These are phyloP conservation scores for Lentinula aciculospora DNA, from an alignment of 768 basidiomycete species.

Conservation along the genomic window DNA sequence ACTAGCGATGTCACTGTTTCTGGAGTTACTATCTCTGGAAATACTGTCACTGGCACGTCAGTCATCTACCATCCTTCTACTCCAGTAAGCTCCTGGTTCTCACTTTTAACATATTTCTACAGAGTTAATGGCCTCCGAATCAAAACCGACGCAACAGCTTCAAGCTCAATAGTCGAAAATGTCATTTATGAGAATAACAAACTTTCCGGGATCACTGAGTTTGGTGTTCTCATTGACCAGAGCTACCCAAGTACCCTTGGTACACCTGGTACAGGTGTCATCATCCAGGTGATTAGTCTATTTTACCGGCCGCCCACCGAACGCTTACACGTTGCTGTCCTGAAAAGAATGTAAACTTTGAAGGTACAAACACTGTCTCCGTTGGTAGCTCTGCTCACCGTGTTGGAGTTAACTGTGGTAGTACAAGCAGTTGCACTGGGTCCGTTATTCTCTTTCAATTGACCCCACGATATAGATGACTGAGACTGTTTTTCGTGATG, in stretches of 20 bases:
- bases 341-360: slow-evolving; percentile 4
- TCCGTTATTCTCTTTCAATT: not conserved
- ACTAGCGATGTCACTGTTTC: slow-evolving; percentile 2
- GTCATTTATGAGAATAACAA: slow-evolving; percentile 5
- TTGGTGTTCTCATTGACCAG: slow-evolving; percentile 4
- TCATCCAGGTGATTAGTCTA: not conserved
- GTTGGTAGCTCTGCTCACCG: not conserved
- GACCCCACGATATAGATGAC: too few relatives aligned
- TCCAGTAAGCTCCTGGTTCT: too few relatives aligned
- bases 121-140: slow-evolving; percentile 3
- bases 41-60: slow-evolving; percentile 2
- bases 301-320: too few relatives aligned
- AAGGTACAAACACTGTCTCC: slow-evolving; percentile 4
- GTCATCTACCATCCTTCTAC: too few relatives aligned
- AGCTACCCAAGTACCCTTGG: slow-evolving; percentile 6
- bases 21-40: slow-evolving; percentile 1
- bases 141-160: slow-evolving; percentile 4
- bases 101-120: too few relatives aligned
- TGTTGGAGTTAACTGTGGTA: slow-evolving; percentile 6
- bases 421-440: slow-evolving; percentile 6
- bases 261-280: slow-evolving; percentile 5
- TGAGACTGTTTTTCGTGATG: too few relatives aligned
- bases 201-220: not conserved
- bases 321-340: not conserved
- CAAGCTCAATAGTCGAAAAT: not conserved